Percentiles rank a stretch among this genome's conserved stretches.
phyloP scores from a whole-genome alignment of 345 rosid species.

The Eucalyptus erythrocorys region DNA sequence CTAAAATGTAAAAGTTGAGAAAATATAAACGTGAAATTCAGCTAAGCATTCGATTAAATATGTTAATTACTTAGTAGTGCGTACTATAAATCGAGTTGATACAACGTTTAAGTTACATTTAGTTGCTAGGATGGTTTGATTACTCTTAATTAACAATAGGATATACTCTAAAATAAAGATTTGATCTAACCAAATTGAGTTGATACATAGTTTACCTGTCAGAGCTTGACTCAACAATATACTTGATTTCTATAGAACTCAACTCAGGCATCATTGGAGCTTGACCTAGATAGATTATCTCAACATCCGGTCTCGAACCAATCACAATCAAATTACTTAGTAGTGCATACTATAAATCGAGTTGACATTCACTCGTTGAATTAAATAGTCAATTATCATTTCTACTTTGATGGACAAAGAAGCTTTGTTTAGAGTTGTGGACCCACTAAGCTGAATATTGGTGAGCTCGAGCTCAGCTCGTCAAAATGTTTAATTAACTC shows the following conservation, averaged over 20 bases:
- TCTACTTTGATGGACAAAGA: neutral
- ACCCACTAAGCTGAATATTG: neutral
- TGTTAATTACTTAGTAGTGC: neutral
- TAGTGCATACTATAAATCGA: neutral
- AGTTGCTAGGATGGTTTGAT: neutral
- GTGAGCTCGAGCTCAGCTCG: neutral
- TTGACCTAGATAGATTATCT: neutral
- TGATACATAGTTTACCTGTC: accelerated
- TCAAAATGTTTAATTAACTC: neutral
- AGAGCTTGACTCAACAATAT: too few relatives aligned
- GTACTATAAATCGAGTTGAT: neutral
- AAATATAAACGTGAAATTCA: neutral
- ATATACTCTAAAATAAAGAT: too few relatives aligned
- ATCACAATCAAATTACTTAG: neutral
- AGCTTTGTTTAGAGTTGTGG: neutral
- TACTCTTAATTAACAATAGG: neutral
- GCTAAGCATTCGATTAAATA: neutral
- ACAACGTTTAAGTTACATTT: neutral
- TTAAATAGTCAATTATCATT: too few relatives aligned
- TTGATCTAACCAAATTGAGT: neutral
- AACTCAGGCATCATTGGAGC: neutral
- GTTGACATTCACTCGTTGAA: neutral
- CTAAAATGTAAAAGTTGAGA: neutral
- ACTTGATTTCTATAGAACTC: neutral
- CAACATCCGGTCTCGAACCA: accelerated